phyloP scores from a whole-genome alignment of 139 green algal genomes.

The Asterochloris erici region DNA sequence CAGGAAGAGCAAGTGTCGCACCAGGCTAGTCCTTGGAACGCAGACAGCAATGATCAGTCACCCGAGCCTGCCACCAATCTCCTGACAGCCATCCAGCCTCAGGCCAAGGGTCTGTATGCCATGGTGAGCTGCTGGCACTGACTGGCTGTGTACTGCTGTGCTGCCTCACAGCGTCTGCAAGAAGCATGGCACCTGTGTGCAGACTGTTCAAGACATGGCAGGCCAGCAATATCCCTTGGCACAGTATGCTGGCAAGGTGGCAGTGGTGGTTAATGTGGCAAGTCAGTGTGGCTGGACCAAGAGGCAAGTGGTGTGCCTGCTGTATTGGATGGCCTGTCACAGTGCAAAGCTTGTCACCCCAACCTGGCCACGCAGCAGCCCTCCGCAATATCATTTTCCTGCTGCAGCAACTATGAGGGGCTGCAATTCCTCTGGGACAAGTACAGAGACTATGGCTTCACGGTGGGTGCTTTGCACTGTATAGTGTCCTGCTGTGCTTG shows the following conservation, averaged over 20 bases:
- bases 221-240: slow-evolving; percentile 28
- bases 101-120: background rate
- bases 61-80: background rate
- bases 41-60: background rate
- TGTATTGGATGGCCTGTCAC: background rate
- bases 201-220: slow-evolving; percentile 42
- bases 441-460: slow-evolving; percentile 47
- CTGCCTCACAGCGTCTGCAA: background rate
- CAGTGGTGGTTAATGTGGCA: slow-evolving; percentile 75
- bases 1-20: background rate
- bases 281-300: slow-evolving; percentile 65
- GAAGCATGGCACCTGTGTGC: slow-evolving; percentile 2
- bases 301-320: background rate
- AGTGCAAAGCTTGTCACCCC: too few species aligned
- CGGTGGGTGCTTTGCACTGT: slow-evolving; percentile 18
- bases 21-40: background rate
- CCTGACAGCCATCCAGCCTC: background rate
- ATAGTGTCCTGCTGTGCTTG: too few species aligned
- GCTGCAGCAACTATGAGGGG: slow-evolving; percentile 64
- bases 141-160: background rate
- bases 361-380: background rate
- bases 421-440: slow-evolving; percentile 53
- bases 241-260: slow-evolving; percentile 50
- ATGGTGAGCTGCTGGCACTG: background rate
- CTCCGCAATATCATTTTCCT: slow-evolving; percentile 17